phyloP scores from a whole-genome alignment of 352 stramenopile genomes.

The Globisporangium sylvaticum region DNA sequence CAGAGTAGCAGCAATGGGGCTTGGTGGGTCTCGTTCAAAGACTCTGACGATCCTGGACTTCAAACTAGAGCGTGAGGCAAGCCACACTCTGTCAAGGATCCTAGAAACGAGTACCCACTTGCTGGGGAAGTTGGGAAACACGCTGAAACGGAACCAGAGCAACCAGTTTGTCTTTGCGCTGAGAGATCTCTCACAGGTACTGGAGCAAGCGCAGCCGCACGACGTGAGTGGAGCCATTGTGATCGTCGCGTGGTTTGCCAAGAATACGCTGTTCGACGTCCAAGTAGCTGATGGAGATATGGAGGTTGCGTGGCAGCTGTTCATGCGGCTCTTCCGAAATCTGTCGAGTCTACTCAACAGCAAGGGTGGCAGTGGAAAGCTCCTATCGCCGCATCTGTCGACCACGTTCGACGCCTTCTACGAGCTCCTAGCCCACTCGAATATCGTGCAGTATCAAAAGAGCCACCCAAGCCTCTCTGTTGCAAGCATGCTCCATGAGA shows the following conservation, averaged over 20 bases:
- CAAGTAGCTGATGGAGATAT: constrained; percentile 38
- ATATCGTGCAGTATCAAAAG: constrained; percentile 22
- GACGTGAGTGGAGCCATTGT: constrained; percentile 14
- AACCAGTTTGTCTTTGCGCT: constrained; percentile 56
- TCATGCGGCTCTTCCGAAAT: constrained; percentile 21
- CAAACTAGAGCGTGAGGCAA: constrained; percentile 2
- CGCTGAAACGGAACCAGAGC: constrained; percentile 48
- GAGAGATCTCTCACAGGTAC: constrained; percentile 38
- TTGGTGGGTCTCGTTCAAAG: neutral
- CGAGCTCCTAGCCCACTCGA: constrained; percentile 41
- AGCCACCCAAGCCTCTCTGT: constrained; percentile 2
- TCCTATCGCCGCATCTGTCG: constrained; percentile 24
- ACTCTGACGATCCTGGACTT: neutral
- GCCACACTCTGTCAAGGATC: constrained; percentile 10
- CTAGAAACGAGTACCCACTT: constrained; percentile 39
- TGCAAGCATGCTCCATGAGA: constrained; percentile 17
- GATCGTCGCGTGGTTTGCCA: constrained; percentile 35
- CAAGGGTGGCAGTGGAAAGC: neutral
- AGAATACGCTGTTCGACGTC: constrained; percentile 37
- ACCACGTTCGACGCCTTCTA: constrained; percentile 42
- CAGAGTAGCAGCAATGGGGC: constrained; percentile 19
- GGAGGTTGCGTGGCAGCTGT: constrained; percentile 40
- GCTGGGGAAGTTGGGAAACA: constrained; percentile 28
- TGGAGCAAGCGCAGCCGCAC: constrained; percentile 11
- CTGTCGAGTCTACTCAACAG: constrained; percentile 6